phyloP scores from a whole-genome alignment of 352 stramenopile genomes.

The Phytophthora foliorum region DNA sequence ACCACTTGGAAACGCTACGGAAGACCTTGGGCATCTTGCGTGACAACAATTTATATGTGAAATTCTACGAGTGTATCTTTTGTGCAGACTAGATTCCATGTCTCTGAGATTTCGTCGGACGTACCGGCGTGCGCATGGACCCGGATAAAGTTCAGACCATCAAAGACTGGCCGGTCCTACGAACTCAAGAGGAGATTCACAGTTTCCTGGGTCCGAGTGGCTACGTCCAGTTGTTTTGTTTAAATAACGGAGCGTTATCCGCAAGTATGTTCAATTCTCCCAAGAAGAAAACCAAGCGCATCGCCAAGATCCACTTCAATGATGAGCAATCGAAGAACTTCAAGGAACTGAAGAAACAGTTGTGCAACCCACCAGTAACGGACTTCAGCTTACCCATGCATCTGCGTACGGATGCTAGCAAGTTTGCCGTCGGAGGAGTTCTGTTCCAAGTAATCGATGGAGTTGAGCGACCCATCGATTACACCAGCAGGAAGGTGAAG shows the following conservation, averaged over 20 bases:
- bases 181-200: constrained; percentile 8
- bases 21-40: constrained; percentile 11
- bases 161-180: constrained; percentile 1
- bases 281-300: neutral
- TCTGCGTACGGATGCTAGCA: neutral
- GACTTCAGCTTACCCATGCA: constrained; percentile 5
- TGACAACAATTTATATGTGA: constrained; percentile 19
- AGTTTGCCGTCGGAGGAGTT: constrained; percentile 10
- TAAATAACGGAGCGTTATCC: neutral
- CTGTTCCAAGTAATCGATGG: constrained; percentile 1
- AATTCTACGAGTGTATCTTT: constrained; percentile 6
- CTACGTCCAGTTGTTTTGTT: constrained; percentile 1
- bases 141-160: constrained; percentile 6
- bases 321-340: constrained; percentile 4
- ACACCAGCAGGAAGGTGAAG: constrained; percentile 7
- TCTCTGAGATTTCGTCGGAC: neutral
- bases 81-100: constrained; percentile 5
- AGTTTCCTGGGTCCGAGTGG: constrained; percentile 6
- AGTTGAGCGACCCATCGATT: constrained; percentile 6
- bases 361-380: constrained; percentile 7
- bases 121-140: constrained; percentile 3
- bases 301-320: constrained; percentile 7
- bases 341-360: constrained; percentile 1
- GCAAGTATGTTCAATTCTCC: neutral
- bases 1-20: constrained; percentile 7